These are phyloP conservation scores for Phycomyces nitens DNA, from an alignment of 192 early-diverging fungal species.

Conservation along the genomic window DNA sequence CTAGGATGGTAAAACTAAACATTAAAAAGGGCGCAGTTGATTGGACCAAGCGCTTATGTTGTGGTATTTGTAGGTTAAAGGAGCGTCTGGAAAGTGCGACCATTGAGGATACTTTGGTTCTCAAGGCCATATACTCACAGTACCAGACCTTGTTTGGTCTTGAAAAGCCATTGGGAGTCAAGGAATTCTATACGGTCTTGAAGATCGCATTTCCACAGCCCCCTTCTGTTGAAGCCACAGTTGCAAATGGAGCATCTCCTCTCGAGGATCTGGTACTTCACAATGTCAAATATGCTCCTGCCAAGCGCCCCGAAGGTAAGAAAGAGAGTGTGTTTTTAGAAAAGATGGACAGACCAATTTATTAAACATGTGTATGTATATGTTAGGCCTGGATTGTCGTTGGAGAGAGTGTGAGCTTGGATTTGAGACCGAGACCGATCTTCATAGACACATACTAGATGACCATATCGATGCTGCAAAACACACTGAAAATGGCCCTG, in stretches of 20 bases:
- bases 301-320: slow-evolving; percentile 16
- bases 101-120: slow-evolving; percentile 32
- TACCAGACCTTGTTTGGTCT: slow-evolving; percentile 43
- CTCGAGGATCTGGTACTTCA: slow-evolving; percentile 15
- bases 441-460: slow-evolving; percentile 45
- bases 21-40: background rate
- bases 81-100: slow-evolving; percentile 39
- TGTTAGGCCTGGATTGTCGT: slow-evolving; percentile 29
- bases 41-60: too few relatives aligned
- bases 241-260: slow-evolving; percentile 6
- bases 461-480: slow-evolving; percentile 36
- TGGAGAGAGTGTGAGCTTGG: slow-evolving; percentile 44
- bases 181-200: slow-evolving; percentile 33
- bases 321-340: background rate
- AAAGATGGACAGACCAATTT: background rate
- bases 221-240: slow-evolving; percentile 9
- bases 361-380: background rate
- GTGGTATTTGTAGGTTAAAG: slow-evolving; percentile 38
- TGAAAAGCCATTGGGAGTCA: slow-evolving; percentile 31
- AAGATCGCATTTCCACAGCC: slow-evolving; percentile 35
- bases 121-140: slow-evolving; percentile 38
- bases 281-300: slow-evolving; percentile 25
- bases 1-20: slow-evolving; percentile 46
- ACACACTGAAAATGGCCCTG: slow-evolving; percentile 1
- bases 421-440: slow-evolving; percentile 34